These are phyloP conservation scores for Stagonosporopsis vannaccii DNA, from an alignment of 2,329 filamentous ascomycete genomes.

Conservation along the genomic window DNA sequence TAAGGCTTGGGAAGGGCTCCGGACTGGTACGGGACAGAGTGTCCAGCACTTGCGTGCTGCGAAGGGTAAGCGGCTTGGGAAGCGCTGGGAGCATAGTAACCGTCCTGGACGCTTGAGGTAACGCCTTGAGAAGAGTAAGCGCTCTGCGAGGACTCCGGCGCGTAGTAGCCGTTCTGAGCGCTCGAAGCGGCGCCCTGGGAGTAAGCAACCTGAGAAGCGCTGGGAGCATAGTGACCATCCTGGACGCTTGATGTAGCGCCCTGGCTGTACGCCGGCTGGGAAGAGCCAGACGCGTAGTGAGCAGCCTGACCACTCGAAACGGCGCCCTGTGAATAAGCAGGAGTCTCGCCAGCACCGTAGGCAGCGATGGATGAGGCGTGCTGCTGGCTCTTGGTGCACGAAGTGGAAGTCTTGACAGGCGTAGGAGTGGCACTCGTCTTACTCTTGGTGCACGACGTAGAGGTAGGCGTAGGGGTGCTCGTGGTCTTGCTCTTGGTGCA, in stretches of 20 bases:
- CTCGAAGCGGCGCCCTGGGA: not conserved
- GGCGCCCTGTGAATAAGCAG: constrained; percentile 5
- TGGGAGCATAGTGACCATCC: not conserved
- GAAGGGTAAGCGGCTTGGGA: not conserved
- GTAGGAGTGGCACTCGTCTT: constrained; percentile 6
- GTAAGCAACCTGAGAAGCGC: not conserved
- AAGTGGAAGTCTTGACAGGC: constrained; percentile 5
- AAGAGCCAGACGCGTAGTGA: constrained; percentile 1
- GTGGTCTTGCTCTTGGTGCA: constrained; percentile 20
- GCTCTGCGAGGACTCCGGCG: not conserved
- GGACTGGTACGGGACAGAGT: constrained; percentile 5
- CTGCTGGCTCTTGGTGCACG: constrained; percentile 10
- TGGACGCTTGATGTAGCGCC: not conserved
- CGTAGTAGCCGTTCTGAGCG: not conserved
- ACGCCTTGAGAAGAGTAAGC: not conserved
- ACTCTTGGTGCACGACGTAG: constrained; percentile 11
- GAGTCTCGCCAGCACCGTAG: not conserved
- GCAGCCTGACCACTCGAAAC: not conserved
- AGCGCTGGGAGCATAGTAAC: constrained; percentile 2
- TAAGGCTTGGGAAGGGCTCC: not conserved
- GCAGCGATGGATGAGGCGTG: constrained; percentile 4
- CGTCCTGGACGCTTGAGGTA: not conserved
- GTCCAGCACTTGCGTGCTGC: not conserved
- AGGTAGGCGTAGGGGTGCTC: constrained; percentile 8
- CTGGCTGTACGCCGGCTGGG: not conserved